Percentiles rank a stretch among this genome's conserved stretches.
Conservation (phyloP, 805 yeast genomes). For the Myxozyma geophila region DNA sequence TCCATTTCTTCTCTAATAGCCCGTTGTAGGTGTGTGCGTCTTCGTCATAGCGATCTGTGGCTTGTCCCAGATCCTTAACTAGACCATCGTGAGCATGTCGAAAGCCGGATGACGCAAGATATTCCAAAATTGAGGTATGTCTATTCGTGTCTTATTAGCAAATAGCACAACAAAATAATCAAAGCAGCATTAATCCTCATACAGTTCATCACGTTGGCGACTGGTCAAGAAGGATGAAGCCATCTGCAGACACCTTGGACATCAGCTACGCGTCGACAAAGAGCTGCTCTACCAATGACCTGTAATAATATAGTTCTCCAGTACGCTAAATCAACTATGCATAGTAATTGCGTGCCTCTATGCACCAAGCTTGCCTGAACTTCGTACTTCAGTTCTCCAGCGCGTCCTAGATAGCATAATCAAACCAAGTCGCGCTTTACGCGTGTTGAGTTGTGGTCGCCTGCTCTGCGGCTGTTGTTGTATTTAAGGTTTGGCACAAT, state of each 20-base stretch:
- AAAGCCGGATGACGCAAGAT: conserved; percentile 21
- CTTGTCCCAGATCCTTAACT: conserved; percentile 11
- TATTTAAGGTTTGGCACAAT: not conserved
- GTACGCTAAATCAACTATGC: too few species aligned
- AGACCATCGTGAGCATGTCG: conserved; percentile 15
- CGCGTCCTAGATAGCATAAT: too few species aligned
- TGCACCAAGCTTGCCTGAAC: too few species aligned
- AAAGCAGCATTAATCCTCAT: not conserved
- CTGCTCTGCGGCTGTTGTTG: not conserved
- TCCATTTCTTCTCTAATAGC: conserved; percentile 79
- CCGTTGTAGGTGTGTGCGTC: conserved; percentile 32
- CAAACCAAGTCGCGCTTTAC: too few species aligned
- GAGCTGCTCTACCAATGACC: not conserved
- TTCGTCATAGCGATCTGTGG: not conserved
- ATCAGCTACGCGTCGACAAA: not conserved
- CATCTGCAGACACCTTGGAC: conserved; percentile 4
- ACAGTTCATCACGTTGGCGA: conserved; percentile 35
- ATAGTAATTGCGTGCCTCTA: too few species aligned
- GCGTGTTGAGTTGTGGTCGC: too few species aligned
- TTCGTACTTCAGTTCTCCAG: too few species aligned
- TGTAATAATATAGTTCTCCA: not conserved
- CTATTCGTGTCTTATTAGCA: not conserved
- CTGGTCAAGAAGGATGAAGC: conserved; percentile 25
- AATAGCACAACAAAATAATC: not conserved
- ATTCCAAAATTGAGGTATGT: conserved; percentile 26